Percentiles rank a stretch among this genome's conserved stretches.
Evolutionary conservation across 2,329 filamentous ascomycete genomes (phyloP).

Genomic region (Atkinsonella texensis): DNA sequence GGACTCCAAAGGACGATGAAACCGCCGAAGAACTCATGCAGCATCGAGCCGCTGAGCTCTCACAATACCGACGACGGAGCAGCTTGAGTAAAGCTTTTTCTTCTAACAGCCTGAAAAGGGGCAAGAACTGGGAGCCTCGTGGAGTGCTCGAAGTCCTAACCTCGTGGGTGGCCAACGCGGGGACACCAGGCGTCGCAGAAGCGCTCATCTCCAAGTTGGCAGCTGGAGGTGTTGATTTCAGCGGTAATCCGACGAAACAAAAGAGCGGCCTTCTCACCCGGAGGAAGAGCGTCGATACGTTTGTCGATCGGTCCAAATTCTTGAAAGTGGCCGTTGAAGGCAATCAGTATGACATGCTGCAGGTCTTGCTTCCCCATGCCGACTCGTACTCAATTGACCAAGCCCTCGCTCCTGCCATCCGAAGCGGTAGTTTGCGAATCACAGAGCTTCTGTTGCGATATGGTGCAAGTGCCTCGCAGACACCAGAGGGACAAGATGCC

Average conservation of each 20-base stretch:
- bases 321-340: slow-evolving; percentile 39
- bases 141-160: slow-evolving; percentile 41
- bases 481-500: slow-evolving; percentile 37
- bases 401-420: slow-evolving; percentile 37
- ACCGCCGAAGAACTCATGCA: slow-evolving; percentile 43
- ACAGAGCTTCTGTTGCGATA: slow-evolving; percentile 37
- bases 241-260: slow-evolving; percentile 31
- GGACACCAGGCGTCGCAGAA: slow-evolving; percentile 43
- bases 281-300: slow-evolving; percentile 36
- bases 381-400: slow-evolving; percentile 38
- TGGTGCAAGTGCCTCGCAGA: slow-evolving; percentile 36
- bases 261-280: slow-evolving; percentile 35
- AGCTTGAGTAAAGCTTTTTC: slow-evolving; percentile 27
- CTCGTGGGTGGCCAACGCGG: slow-evolving; percentile 34
- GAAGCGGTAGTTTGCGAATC: slow-evolving; percentile 28
- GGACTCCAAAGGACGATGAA: slow-evolving; percentile 36
- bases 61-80: slow-evolving; percentile 25
- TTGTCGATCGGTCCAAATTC: slow-evolving; percentile 36
- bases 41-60: slow-evolving; percentile 25
- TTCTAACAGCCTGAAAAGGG: slow-evolving; percentile 28
- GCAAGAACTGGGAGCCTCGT: slow-evolving; percentile 38
- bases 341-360: slow-evolving; percentile 38
- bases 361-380: slow-evolving; percentile 40
- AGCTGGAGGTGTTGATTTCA: slow-evolving; percentile 37
- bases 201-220: slow-evolving; percentile 39